Conservation (phyloP, 73 alveolate species). For the Breviolum minutum region DNA sequence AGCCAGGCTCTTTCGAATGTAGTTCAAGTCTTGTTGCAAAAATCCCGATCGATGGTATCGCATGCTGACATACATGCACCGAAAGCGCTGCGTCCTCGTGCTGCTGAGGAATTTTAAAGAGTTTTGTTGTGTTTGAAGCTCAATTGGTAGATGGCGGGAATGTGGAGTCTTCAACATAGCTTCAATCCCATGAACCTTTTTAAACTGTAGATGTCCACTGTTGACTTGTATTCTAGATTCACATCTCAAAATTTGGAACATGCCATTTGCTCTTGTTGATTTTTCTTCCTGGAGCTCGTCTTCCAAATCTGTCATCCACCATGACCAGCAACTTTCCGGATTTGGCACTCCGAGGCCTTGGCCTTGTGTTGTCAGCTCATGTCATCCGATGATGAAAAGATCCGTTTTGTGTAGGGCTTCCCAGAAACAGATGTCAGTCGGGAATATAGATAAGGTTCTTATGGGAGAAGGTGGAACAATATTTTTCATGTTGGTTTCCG, state of each 20-base stretch:
- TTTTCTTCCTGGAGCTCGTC: not conserved
- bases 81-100: too few species aligned
- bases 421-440: not conserved
- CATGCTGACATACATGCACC: too few species aligned
- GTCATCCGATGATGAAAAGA: slow-evolving; percentile 90
- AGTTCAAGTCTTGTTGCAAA: too few species aligned
- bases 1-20: too few species aligned
- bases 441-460: not conserved
- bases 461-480: too few species aligned
- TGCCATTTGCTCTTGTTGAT: not conserved
- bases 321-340: not conserved
- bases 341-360: slow-evolving; percentile 58
- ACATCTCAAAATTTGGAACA: not conserved
- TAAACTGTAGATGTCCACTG: too few species aligned
- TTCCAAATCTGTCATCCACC: too few species aligned
- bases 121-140: slow-evolving; percentile 52
- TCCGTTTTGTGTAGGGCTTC: slow-evolving; percentile 73
- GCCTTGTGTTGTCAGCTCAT: slow-evolving; percentile 90
- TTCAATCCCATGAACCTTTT: too few species aligned
- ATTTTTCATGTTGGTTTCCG: too few species aligned
- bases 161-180: not conserved
- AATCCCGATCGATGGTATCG: too few species aligned
- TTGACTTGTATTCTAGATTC: too few species aligned
- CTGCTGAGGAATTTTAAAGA: slow-evolving; percentile 78
- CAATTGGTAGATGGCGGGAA: not conserved